phyloP scores from a whole-genome alignment of 1,284 basidiomycete genomes.

The Vanrija pseudolonga region DNA sequence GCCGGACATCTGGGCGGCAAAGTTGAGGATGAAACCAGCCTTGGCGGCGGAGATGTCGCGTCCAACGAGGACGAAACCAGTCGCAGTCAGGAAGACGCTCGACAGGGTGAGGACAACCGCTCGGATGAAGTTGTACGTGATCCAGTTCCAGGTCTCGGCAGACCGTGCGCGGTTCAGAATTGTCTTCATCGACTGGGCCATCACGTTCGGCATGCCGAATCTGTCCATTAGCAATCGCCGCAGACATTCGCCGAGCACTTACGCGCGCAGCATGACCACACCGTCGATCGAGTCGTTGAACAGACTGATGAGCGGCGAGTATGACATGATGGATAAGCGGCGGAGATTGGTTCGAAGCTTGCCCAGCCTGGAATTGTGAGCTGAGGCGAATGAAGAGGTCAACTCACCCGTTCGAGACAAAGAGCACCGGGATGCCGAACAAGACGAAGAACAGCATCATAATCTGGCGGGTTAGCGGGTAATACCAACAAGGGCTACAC shows the following conservation, averaged over 20 bases:
- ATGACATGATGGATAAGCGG: conserved; percentile 40
- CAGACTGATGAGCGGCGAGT: conserved; percentile 50
- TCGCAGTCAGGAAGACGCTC: conserved; percentile 35
- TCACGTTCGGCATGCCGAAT: conserved; percentile 39
- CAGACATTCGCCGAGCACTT: conserved; percentile 7
- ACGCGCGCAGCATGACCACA: conserved; percentile 51
- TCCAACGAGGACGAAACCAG: conserved; percentile 50
- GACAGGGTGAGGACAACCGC: conserved; percentile 30
- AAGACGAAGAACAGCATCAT: conserved; percentile 25
- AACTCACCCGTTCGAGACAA: conserved; percentile 30
- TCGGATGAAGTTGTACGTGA: conserved; percentile 39
- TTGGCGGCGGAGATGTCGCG: conserved; percentile 44
- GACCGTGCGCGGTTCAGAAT: conserved; percentile 38
- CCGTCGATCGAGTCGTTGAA: conserved; percentile 51
- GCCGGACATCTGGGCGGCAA: conserved; percentile 42
- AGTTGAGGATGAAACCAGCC: conserved; percentile 51
- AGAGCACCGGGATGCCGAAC: conserved; percentile 30
- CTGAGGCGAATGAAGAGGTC: too few species aligned
- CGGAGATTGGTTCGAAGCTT: conserved; percentile 43
- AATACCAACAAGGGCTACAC: neutral
- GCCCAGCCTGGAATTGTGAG: conserved; percentile 16
- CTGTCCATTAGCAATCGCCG: neutral
- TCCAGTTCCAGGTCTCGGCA: conserved; percentile 33
- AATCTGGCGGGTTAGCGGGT: conserved; percentile 6
- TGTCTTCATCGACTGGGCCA: conserved; percentile 36